Percentiles rank a stretch among this genome's conserved stretches.
Evolutionary conservation across 2,329 filamentous ascomycete genomes (phyloP).

Genomic region (Triangularia setosa): DNA sequence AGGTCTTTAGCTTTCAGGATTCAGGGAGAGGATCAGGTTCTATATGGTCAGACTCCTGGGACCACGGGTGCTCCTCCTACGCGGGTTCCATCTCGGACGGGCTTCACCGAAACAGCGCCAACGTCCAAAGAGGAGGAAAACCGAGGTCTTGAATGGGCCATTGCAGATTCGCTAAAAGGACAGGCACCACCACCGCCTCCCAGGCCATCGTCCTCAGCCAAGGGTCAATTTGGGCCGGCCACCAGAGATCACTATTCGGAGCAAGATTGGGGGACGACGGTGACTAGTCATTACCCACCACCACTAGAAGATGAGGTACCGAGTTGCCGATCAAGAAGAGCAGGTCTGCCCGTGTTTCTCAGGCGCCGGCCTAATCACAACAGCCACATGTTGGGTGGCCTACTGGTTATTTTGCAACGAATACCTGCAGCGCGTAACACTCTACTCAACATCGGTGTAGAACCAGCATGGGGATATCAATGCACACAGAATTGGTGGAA

Average conservation of each 20-base stretch:
- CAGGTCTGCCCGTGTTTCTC: constrained; percentile 50
- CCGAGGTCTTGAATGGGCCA: constrained; percentile 52
- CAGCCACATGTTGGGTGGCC: constrained; percentile 45
- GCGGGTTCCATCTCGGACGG: constrained; percentile 58
- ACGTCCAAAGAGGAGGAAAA: constrained; percentile 45
- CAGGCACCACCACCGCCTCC: constrained; percentile 36
- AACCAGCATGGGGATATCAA: constrained; percentile 50
- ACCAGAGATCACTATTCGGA: constrained; percentile 48
- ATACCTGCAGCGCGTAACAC: constrained; percentile 57
- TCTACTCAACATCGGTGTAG: constrained; percentile 42
- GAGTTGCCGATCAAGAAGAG: constrained; percentile 18
- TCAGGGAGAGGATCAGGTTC: constrained; percentile 36
- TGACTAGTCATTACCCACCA: neutral
- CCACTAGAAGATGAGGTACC: neutral
- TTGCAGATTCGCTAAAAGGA: constrained; percentile 52
- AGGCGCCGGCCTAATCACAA: constrained; percentile 32
- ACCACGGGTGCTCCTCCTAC: constrained; percentile 46
- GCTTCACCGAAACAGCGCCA: constrained; percentile 45
- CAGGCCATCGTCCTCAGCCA: constrained; percentile 29
- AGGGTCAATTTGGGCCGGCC: constrained; percentile 56
- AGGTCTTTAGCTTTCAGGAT: neutral
- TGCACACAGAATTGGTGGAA: constrained; percentile 55
- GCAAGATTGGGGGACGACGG: neutral
- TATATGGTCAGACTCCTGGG: constrained; percentile 30
- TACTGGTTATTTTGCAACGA: constrained; percentile 57